Evolutionary conservation across 2,329 filamentous ascomycete genomes (phyloP), one percentile per base, ranked within the genome.

Genomic region (Thyridium curvatum): DNA sequence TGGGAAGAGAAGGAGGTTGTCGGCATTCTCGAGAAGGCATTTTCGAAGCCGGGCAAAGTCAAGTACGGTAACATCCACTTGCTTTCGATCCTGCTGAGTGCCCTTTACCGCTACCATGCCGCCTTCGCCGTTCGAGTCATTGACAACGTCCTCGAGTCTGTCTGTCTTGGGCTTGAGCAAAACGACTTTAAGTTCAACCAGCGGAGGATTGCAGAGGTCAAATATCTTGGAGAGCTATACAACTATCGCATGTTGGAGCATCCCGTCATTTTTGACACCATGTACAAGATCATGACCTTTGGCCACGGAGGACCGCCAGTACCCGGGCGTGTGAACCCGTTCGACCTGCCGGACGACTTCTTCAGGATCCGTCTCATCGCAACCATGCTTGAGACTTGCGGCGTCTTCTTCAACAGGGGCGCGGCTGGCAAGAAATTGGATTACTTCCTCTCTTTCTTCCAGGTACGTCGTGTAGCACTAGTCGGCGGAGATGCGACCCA

Each of bases 121-220:
- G 81, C 83, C 10, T 98, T 98, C 53, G 86, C 90, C 14, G 84
- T 95, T 41, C 79, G 78, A n/a, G 82, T 96, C 35, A 87, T 98
- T 46, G 93, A 98, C 58, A 89, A 91, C 46, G 68, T 97, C 6
- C 71, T 97, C 13, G 94, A 98, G 61, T 84, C 86, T 6, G 84
- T 98, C 47, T 84, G 77, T 1, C 76, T 94, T 47, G 93, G 93
- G 1, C 71, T 98, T 3, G 93, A 98, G 61, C 79, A 90, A 50
- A 97, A 97, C 52, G 93, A 98, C 58, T 98, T 96, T 72, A 90
- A 94, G 53, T 94, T 89, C 65, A 96, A 94, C 56, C 93, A 98
- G 62, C 84, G 90, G 43, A 84, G 93, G 16, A 83, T 98, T 45
- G 87, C 94, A 3, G 91, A 97, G 60, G 87, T 95, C 54, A 97